Percentiles rank a stretch among this genome's conserved stretches.
These are phyloP conservation scores for Cubamyces lactineus DNA, from an alignment of 768 basidiomycete genomes.

Conservation along the genomic window DNA sequence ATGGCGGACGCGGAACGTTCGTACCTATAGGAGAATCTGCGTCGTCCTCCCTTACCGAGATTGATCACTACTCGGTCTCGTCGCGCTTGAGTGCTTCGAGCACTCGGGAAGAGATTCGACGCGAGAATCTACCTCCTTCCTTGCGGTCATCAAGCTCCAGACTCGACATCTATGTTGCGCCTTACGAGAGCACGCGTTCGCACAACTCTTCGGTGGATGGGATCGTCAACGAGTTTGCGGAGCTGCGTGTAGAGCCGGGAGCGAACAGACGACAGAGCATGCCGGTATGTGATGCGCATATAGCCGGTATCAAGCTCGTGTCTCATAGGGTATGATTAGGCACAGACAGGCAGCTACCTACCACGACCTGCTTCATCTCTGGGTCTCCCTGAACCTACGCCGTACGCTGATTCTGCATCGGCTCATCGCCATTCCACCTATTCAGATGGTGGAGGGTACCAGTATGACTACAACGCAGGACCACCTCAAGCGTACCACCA, in stretches of 20 bases:
- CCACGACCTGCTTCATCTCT: conserved; percentile 37
- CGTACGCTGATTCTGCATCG: neutral
- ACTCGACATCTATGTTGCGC: conserved; percentile 72
- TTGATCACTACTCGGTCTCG: conserved; percentile 13
- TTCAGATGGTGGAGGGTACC: conserved; percentile 37
- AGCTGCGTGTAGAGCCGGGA: conserved; percentile 53
- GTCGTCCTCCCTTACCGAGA: conserved; percentile 29
- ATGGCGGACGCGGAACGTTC: conserved; percentile 81
- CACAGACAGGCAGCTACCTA: conserved; percentile 13
- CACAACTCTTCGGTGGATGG: conserved; percentile 46
- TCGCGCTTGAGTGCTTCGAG: conserved; percentile 23
- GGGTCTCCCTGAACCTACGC: conserved; percentile 31
- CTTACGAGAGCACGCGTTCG: conserved; percentile 61
- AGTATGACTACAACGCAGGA: conserved; percentile 46
- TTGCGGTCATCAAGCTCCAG: conserved; percentile 64
- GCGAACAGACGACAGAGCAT: conserved; percentile 26
- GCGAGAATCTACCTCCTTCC: conserved; percentile 63
- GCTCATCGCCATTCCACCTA: conserved; percentile 44
- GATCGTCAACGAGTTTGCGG: conserved; percentile 66
- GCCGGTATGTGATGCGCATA: conserved; percentile 24
- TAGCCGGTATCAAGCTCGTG: neutral
- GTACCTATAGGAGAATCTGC: conserved; percentile 44
- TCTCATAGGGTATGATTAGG: neutral
- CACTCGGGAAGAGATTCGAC: conserved; percentile 37
- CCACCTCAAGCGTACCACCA: conserved; percentile 33